A percentile compares a stretch with the other conserved stretches of the same genome.
Conservation (phyloP, 2,329 filamentous ascomycete species). For the Fusarium verrucosum region DNA sequence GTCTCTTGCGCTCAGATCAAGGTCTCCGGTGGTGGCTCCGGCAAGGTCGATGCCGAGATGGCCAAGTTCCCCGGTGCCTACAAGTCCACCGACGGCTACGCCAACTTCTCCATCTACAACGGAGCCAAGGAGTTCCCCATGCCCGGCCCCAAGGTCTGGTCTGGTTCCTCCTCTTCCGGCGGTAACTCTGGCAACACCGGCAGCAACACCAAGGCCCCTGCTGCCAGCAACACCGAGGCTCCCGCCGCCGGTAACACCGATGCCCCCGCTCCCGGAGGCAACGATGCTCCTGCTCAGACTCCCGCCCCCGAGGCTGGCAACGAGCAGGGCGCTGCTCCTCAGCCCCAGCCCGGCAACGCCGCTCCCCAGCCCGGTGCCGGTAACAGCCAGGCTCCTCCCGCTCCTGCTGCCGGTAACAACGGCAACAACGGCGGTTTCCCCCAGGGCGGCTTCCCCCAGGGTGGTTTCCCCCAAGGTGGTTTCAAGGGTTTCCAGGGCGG, state of each 20-base stretch:
- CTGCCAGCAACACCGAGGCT: not conserved
- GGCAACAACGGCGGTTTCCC: not conserved
- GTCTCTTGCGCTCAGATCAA: constrained; percentile 22
- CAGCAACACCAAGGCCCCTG: not conserved
- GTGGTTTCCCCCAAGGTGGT: not conserved
- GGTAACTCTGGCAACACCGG: not conserved
- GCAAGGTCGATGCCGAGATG: constrained; percentile 22
- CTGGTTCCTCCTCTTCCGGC: not conserved
- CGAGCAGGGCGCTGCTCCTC: not conserved
- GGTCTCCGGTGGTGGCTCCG: constrained; percentile 14
- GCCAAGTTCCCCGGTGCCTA: constrained; percentile 23
- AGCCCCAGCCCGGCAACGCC: too few species aligned
- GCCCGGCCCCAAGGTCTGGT: constrained; percentile 19
- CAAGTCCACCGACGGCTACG: constrained; percentile 14
- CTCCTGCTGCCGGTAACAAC: not conserved
- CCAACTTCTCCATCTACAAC: constrained; percentile 25
- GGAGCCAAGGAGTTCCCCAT: constrained; percentile 20
- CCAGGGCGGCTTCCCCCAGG: not conserved
- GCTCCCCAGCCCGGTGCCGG: not conserved
- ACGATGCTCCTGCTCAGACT: not conserved
- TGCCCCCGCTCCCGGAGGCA: not conserved
- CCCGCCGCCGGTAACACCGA: constrained; percentile 2
- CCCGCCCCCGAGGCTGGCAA: not conserved
- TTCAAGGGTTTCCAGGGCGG: constrained; percentile 5
- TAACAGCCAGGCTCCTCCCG: too few species aligned